Evolutionary conservation across 176 grass and related monocot genomes (phyloP).

Genomic region (Triticum timopheevii): DNA sequence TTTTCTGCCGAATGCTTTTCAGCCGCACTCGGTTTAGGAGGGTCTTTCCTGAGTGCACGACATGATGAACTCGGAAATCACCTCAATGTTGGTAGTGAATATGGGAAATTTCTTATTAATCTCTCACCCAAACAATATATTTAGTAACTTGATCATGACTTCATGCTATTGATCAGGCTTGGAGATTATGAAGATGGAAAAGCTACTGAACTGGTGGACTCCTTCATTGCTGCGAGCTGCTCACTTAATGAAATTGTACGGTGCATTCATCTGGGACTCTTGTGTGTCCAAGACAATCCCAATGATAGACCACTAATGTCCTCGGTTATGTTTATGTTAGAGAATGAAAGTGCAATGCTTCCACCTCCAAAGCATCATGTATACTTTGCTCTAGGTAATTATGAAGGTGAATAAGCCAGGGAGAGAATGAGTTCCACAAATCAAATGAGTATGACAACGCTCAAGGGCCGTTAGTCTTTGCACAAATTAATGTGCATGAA

Average conservation of each 20-base stretch:
- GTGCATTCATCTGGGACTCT: conserved; percentile 43
- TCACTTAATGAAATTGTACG: conserved; percentile 1
- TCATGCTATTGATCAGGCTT: conserved; percentile 31
- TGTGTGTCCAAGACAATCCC: conserved; percentile 48
- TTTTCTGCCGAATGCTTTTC: too few relatives aligned
- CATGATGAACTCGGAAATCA: too few relatives aligned
- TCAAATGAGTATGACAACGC: background rate
- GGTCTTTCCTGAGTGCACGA: too few relatives aligned
- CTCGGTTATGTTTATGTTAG: conserved; percentile 42
- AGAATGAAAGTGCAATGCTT: conserved; percentile 27
- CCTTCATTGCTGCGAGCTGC: conserved; percentile 10
- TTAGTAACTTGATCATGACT: too few relatives aligned
- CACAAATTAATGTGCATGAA: background rate
- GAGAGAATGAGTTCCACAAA: background rate
- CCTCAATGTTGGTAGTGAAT: too few relatives aligned
- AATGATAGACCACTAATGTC: conserved; percentile 42
- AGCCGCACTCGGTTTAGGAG: too few relatives aligned
- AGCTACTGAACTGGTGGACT: conserved; percentile 32
- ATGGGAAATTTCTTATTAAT: too few relatives aligned
- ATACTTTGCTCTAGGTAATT: background rate
- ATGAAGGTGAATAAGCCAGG: background rate
- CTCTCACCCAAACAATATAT: too few relatives aligned
- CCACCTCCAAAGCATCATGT: conserved; percentile 15
- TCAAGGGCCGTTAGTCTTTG: background rate
- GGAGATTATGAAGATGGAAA: conserved; percentile 46